Percentiles rank a stretch among this genome's conserved stretches.
Conservation (phyloP, 2,329 filamentous ascomycete species). For the Colletotrichum sp. region DNA sequence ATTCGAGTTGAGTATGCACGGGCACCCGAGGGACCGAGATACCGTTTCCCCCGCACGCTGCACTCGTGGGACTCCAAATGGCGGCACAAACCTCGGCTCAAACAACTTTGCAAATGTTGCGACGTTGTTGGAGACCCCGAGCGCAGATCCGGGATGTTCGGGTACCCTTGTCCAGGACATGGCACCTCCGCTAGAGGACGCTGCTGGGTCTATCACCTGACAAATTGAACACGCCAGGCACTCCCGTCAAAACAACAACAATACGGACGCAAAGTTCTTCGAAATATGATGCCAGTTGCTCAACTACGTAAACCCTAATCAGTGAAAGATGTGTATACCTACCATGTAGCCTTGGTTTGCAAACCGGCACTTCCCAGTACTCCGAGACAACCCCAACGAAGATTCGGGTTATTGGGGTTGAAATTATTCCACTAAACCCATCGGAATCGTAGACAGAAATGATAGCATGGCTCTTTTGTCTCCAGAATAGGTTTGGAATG, state of each 20-base stretch:
- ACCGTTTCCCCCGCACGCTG: not conserved
- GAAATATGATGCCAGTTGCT: not conserved
- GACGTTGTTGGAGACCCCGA: not conserved
- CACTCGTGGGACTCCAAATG: not conserved
- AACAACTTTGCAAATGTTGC: not conserved
- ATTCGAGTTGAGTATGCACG: not conserved
- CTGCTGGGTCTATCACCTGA: not conserved
- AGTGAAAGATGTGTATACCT: not conserved
- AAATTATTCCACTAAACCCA: not conserved
- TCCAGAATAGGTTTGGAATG: not conserved
- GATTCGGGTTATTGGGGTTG: not conserved
- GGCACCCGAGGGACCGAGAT: not conserved
- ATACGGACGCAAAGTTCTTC: not conserved
- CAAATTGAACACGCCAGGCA: fast-evolving
- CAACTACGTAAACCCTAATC: not conserved
- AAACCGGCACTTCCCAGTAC: not conserved
- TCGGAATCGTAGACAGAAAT: fast-evolving
- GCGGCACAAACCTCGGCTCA: not conserved
- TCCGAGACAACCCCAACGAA: not conserved
- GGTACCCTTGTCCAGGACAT: not conserved
- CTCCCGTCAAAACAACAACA: not conserved
- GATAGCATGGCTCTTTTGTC: not conserved
- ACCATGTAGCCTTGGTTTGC: not conserved
- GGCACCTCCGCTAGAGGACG: not conserved
- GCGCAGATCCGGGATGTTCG: not conserved